Base-by-base conservation (phyloP, 1,139 yeast genomes). In the Hansenula lynferdii region DNA sequence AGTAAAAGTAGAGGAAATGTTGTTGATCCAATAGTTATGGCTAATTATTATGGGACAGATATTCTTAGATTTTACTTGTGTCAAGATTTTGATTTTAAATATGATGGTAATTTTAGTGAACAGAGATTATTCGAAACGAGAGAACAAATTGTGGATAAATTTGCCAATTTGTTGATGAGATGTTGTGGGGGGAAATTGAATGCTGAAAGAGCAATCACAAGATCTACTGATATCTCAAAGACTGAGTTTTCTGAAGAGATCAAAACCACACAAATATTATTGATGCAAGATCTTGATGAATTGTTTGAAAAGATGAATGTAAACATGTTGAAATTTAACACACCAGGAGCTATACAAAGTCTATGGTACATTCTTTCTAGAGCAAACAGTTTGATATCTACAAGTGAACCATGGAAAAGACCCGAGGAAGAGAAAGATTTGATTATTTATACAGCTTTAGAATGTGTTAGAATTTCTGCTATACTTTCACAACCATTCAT, bases 1-100 rank as follows among this genome's bases (percentile, higher is more conserved):
- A 85, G 96, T 42, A 92, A 92, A 54, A 83, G 95, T 41, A 63
- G 82, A 42, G 97, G 97, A 0, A 92, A 92, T 58, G 97, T 92
- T n/a, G 95, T 92, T 9, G 97, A 94, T 54, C 98, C 99, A 0
- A 56, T 83, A 18, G 73, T 67, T 15, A 70, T 83, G 20, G 66
- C 77, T 17, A 67, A 74, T 1, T 59, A 68, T 40, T 83, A 83
- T 51, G 96, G 90, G 0, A 63, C 73, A 16, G 97, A 90, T 58
- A 65, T 87, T 0, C 65, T 87, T 31, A 67, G 96, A 44, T 81
- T 85, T 61, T 89, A 82, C 56, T 63, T 92, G 43, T 72, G 82
- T 59, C 87, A 82, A 50, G 81, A 83, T 56, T 84, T 96, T 1
- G 80, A 80, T 38, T 63, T 90, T 31, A 82, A 76, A 31, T 71